These are phyloP conservation scores for Kockiozyma suomiensis DNA, from an alignment of 805 yeast species.

Conservation along the genomic window DNA sequence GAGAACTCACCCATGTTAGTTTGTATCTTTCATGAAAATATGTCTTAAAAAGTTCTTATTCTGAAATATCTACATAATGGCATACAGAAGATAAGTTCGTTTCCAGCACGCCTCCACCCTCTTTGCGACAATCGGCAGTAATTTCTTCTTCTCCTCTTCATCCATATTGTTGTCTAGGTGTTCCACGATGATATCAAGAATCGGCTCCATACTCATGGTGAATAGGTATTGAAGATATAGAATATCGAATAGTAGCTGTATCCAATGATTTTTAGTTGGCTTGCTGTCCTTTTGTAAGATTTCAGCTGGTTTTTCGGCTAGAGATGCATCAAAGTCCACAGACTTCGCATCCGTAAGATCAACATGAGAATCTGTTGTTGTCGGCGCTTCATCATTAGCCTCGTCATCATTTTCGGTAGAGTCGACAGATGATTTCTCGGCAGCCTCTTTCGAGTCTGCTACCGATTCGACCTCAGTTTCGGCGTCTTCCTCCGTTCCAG, in stretches of 20 bases:
- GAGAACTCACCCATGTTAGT: too few relatives aligned
- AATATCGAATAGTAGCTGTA: constrained; percentile 27
- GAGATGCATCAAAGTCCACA: too few relatives aligned
- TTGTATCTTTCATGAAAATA: neutral
- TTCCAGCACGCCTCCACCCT: constrained; percentile 27
- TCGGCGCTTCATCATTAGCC: neutral
- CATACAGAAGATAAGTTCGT: constrained; percentile 25
- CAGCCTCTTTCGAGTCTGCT: too few relatives aligned
- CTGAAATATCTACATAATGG: constrained; percentile 12
- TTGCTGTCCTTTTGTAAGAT: neutral
- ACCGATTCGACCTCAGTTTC: too few relatives aligned
- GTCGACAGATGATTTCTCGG: too few relatives aligned
- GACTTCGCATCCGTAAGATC: too few relatives aligned
- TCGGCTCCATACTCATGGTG: neutral
- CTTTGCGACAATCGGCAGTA: constrained; percentile 4
- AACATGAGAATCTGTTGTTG: neutral
- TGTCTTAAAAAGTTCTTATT: neutral
- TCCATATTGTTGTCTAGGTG: neutral
- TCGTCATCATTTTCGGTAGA: too few relatives aligned
- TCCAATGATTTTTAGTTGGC: constrained; percentile 19
- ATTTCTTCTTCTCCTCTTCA: neutral
- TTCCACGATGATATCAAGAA: constrained; percentile 1
- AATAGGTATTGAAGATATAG: constrained; percentile 20
- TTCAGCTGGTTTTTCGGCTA: neutral
- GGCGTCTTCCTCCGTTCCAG: neutral